A percentile compares a stretch with the other conserved stretches of the same genome.
Evolutionary conservation across 306 rosid species (phyloP).

Genomic region (Cotoneaster glaucophyllus): DNA sequence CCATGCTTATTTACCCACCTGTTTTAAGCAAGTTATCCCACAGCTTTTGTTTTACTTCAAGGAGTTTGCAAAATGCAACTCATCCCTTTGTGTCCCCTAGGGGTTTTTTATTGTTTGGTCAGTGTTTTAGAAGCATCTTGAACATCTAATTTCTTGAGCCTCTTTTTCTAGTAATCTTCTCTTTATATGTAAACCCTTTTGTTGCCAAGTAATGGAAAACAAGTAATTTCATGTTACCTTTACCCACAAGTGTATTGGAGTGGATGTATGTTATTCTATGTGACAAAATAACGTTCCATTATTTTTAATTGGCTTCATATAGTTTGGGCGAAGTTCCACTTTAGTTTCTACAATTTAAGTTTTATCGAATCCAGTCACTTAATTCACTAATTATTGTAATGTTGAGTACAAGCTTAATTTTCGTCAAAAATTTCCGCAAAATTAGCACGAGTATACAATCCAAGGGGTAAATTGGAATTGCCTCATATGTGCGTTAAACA

Average conservation of each 20-base stretch:
- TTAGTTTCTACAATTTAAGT: background rate
- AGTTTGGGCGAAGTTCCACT: background rate
- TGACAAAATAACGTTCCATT: background rate
- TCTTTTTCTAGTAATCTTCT: slow-evolving; percentile 15
- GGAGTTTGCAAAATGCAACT: slow-evolving; percentile 29
- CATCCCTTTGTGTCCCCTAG: slow-evolving; percentile 12
- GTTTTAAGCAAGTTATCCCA: slow-evolving; percentile 33
- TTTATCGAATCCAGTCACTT: too few species aligned
- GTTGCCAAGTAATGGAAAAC: slow-evolving; percentile 13
- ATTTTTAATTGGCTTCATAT: background rate
- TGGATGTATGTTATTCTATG: background rate
- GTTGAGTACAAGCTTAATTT: too few species aligned
- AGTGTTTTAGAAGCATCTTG: slow-evolving; percentile 19
- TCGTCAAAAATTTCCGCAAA: too few species aligned
- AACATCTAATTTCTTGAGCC: slow-evolving; percentile 10
- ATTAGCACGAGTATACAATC: too few species aligned
- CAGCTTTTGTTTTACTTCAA: slow-evolving; percentile 30
- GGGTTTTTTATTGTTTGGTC: slow-evolving; percentile 26
- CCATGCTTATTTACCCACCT: slow-evolving; percentile 41
- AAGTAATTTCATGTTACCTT: background rate
- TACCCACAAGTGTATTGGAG: background rate
- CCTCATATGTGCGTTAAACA: background rate
- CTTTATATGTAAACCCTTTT: slow-evolving; percentile 10
- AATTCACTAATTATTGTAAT: too few species aligned
- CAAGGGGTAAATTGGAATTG: too few species aligned